A percentile compares a stretch with the other conserved stretches of the same genome.
Evolutionary conservation across 2,329 filamentous ascomycete species (phyloP).

Genomic region (Ceratocystis huliohia): DNA sequence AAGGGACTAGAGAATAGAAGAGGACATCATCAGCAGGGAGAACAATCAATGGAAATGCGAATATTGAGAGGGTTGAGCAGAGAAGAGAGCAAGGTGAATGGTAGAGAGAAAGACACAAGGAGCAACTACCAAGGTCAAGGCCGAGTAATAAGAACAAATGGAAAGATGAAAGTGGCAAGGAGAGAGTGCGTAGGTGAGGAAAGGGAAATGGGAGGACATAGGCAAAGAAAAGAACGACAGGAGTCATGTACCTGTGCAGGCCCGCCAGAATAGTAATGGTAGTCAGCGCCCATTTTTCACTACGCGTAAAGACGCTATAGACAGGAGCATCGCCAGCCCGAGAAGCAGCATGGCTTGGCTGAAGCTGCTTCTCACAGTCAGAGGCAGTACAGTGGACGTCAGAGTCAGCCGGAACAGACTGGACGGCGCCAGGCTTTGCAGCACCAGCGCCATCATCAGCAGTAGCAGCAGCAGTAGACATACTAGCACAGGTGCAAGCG

Average conservation of each 20-base stretch:
- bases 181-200: background rate
- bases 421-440: background rate
- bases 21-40: background rate
- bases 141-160: background rate
- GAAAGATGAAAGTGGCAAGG: background rate
- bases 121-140: background rate
- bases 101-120: background rate
- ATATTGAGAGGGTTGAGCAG: background rate
- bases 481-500: background rate
- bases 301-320: conserved; percentile 24
- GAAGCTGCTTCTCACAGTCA: conserved; percentile 1
- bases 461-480: background rate
- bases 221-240: too few species aligned
- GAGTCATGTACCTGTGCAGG: conserved; percentile 22
- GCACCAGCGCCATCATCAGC: too few species aligned
- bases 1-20: conserved; percentile 24
- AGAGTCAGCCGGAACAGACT: background rate
- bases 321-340: background rate
- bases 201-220: background rate
- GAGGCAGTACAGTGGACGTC: background rate
- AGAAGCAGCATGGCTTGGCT: background rate
- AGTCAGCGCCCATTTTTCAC: conserved; percentile 26
- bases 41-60: too few species aligned
- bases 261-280: conserved; percentile 25
- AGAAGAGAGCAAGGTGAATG: background rate